Base-by-base conservation (phyloP, 2,329 filamentous ascomycete genomes). In the Fusarium sp. region DNA sequence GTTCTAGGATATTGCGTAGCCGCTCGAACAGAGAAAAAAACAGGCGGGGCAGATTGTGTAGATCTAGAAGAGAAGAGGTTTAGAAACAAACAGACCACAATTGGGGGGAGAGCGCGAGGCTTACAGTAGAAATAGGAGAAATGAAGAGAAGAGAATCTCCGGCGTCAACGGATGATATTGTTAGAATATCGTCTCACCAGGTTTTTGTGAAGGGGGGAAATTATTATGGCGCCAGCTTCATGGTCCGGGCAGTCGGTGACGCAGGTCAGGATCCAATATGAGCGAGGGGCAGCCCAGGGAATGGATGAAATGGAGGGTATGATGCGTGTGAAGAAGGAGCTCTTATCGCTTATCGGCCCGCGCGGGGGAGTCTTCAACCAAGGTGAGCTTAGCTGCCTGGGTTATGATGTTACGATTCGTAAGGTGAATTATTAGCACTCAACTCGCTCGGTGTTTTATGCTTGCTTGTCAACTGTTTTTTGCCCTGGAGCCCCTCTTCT, bases 41-140 rank as follows among this genome's bases (percentile, higher is more conserved):
- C 59, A 76, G 71, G 75, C 79, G 58, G 63, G 77, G 76, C 71
- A 78, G 71, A 70, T 75, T 63, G 61, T 73, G 62, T 60, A 76
- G 70, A 70, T 70, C 62, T 65, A 58, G 10, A 57, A 65, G 69
- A 59, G 36, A 67, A 45, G 72, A 73, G 71, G 73, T 78, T 73
- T 67, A 78, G 62, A 58, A 55, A 56, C 52, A 54, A 40, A 46
- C 53, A 60, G 58, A 50, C 50, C 38, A 19, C 58, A 63, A 53
- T 46, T 45, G 39, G 21, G 50, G 40, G 40, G 21, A 60, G 21
- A 19, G 43, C 19, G 33, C 33, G 34, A 46, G 45, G 65, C 66
- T 69, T 66, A 69, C 66, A 67, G 51, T 51, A 43, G 28, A 57
- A 65, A 50, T 49, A 66, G 61, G 50, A 47, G 55, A 57, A 43